These are phyloP conservation scores for Alternaria brassicae DNA, from an alignment of 2,329 filamentous ascomycete genomes.

Conservation along the genomic window DNA sequence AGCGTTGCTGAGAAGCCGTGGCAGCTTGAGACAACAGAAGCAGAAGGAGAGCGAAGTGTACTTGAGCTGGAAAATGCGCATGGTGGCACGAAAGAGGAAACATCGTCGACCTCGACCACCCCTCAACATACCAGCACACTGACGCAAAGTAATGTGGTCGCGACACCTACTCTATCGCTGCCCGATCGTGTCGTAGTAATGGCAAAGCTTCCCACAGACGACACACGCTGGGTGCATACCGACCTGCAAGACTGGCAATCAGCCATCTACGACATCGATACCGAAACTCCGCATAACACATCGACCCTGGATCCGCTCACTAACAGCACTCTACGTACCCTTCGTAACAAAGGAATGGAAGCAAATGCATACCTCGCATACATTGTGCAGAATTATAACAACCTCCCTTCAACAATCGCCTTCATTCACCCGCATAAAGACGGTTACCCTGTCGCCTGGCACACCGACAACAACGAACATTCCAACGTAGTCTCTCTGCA, in stretches of 20 bases:
- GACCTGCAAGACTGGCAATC: conserved; percentile 50
- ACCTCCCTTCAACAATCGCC: conserved; percentile 27
- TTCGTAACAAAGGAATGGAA: conserved; percentile 32
- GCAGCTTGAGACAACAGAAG: conserved; percentile 18
- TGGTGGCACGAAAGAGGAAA: conserved; percentile 10
- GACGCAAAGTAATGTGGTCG: conserved; percentile 12
- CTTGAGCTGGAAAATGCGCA: conserved; percentile 10
- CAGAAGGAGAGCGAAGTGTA: conserved; percentile 18
- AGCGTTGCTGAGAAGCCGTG: conserved; percentile 15
- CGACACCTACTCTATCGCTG: conserved; percentile 13
- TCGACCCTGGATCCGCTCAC: conserved; percentile 27
- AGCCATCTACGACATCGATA: conserved; percentile 48
- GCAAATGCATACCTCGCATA: conserved; percentile 36
- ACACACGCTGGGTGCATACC: conserved; percentile 30
- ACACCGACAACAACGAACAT: conserved; percentile 19
- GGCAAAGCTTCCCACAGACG: conserved; percentile 25
- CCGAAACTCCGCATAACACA: conserved; percentile 19
- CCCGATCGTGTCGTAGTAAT: conserved; percentile 30
- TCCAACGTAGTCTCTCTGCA: conserved; percentile 12
- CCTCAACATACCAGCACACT: conserved; percentile 12
- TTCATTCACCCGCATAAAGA: conserved; percentile 31
- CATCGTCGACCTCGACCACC: conserved; percentile 4
- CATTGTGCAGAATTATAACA: conserved; percentile 34
- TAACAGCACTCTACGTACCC: conserved; percentile 23
- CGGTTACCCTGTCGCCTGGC: conserved; percentile 15